Base-by-base conservation (phyloP, 2,329 filamentous ascomycete genomes). In the Ophiobolus disseminans region DNA sequence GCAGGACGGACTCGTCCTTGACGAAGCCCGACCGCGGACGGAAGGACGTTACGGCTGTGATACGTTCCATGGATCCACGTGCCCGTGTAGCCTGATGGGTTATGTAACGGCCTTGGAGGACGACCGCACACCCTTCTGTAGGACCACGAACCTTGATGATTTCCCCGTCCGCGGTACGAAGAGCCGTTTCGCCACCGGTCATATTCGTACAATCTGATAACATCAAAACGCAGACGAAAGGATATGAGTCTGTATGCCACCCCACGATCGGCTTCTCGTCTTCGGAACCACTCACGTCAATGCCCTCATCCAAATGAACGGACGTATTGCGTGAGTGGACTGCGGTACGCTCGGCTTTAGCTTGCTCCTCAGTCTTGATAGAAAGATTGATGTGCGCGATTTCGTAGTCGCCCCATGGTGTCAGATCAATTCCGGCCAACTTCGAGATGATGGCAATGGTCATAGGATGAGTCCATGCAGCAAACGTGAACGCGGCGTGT, bases 141-240 rank as follows among this genome's bases (percentile, higher is more conserved):
- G 84, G 84, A 10, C 84, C 83, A 43, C 83, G 77, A 36, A 86
- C 79, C 65, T 84, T 85, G 50, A 83, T 67, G 13, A 84, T 74
- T 2, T 82, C 76, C 2, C 82, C 82, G 19, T 75, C 74, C 1
- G 74, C 79, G 1, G 75, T 84, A 28, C 78, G 76, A n/a, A 87
- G 66, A 1, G 81, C 84, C 0, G 85, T 87, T 69, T 87, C 85
- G 3, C 85, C 85, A 8, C 85, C 85, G 10, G 84, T 72, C 85
- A 87, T 87, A 28, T 76, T 73, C 0, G 76, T 78, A 55, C 83
- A 86, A 60, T 87, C 84, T 26, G 82, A 84, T 21, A 87, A 76
- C 84, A 87, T 88, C 6, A 80, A 77, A n/a, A 88, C 84, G 56
- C 84, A 87, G n/a, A 88, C 85, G 62, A 87, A 88, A 0, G 85